phyloP scores from a whole-genome alignment of 2,329 filamentous ascomycete genomes.

The Verticillium albo-atrum region DNA sequence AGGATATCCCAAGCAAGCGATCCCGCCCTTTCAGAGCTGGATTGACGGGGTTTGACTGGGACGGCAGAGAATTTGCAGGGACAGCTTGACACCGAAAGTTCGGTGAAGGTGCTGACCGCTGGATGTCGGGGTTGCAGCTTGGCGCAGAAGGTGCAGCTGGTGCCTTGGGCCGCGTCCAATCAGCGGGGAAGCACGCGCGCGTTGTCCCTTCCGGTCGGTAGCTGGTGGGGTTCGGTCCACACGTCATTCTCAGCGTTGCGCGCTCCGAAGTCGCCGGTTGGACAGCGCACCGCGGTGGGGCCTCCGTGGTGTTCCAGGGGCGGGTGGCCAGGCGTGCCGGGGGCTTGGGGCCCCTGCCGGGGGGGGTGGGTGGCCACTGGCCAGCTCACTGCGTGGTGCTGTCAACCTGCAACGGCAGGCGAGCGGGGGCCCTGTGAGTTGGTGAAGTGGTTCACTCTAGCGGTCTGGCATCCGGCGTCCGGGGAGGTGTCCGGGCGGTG shows the following conservation, averaged over 20 bases:
- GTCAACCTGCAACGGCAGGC: not conserved
- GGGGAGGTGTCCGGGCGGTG: not conserved
- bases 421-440: too few species aligned
- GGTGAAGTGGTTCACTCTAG: not conserved
- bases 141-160: not conserved
- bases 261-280: not conserved
- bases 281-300: not conserved
- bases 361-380: too few species aligned
- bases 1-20: conserved; percentile 6
- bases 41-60: not conserved
- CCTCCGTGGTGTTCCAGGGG: not conserved
- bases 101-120: not conserved
- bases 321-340: not conserved
- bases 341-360: too few species aligned
- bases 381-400: not conserved
- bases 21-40: not conserved
- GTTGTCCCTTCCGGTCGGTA: not conserved
- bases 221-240: not conserved
- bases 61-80: not conserved
- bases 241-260: not conserved
- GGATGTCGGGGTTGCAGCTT: not conserved
- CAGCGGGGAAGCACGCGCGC: not conserved
- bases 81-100: not conserved
- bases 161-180: conserved; percentile 1
- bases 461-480: not conserved